These are phyloP conservation scores for Bathelium albidoporum DNA, from an alignment of 495 filamentous ascomycete genomes.

Conservation along the genomic window DNA sequence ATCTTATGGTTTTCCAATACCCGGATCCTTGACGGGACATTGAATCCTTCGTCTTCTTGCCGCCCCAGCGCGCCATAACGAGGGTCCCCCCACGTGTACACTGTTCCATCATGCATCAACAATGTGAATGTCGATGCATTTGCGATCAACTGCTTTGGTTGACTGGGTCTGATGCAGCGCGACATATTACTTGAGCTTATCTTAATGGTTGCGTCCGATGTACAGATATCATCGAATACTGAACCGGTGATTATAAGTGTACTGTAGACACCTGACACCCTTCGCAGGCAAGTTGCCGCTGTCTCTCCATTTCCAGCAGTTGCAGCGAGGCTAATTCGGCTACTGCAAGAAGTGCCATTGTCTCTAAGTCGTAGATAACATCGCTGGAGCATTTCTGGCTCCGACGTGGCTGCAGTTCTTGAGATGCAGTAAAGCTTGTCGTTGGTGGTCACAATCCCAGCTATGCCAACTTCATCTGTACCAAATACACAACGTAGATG, in stretches of 20 bases:
- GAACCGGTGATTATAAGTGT: background rate
- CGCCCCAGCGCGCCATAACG: conserved; percentile 37
- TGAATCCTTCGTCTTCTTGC: conserved; percentile 19
- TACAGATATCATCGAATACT: background rate
- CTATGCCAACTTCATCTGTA: background rate
- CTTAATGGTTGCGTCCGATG: background rate
- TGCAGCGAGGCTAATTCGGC: background rate
- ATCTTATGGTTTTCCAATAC: conserved; percentile 44
- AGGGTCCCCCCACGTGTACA: conserved; percentile 52
- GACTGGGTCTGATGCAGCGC: conserved; percentile 14
- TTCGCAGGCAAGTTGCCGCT: background rate
- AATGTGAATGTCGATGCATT: conserved; percentile 44
- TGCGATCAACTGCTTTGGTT: conserved; percentile 36
- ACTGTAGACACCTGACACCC: background rate
- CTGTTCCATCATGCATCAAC: conserved; percentile 37
- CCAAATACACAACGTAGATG: background rate
- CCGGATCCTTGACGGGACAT: conserved; percentile 34
- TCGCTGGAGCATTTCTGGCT: background rate
- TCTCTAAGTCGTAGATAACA: background rate
- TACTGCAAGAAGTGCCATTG: background rate
- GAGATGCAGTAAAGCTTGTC: background rate
- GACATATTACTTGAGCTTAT: background rate
- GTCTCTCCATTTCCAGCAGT: background rate
- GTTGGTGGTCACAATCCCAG: background rate
- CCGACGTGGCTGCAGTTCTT: background rate